A percentile compares a stretch with the other conserved stretches of the same genome.
phyloP scores from a whole-genome alignment of 2,329 filamentous ascomycete genomes.

The Colletotrichum navitas region DNA sequence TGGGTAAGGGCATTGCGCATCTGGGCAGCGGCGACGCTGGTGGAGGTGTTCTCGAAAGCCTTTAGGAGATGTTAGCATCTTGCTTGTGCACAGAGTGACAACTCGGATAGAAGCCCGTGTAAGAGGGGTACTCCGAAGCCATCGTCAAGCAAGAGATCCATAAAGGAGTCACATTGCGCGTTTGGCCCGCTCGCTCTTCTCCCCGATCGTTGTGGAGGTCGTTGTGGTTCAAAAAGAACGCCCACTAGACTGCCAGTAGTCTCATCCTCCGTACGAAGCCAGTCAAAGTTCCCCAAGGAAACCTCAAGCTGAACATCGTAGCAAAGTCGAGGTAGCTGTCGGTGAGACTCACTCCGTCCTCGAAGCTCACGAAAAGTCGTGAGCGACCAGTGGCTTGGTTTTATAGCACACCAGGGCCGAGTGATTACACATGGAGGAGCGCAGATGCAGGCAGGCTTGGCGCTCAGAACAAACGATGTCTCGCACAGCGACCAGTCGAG shows the following conservation, averaged over 20 bases:
- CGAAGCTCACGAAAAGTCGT: neutral
- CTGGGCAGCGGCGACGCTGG: slow-evolving; percentile 96
- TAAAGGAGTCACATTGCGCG: neutral
- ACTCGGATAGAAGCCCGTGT: neutral
- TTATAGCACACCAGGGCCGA: neutral
- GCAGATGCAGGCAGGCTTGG: neutral
- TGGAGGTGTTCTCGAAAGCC: slow-evolving; percentile 99
- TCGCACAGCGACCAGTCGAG: neutral
- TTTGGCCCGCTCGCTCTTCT: slow-evolving; percentile 1
- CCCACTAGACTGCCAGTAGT: neutral
- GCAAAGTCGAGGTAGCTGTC: neutral
- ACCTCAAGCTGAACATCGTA: neutral
- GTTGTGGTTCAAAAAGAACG: neutral
- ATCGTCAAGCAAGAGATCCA: slow-evolving; percentile 3
- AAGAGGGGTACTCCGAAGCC: slow-evolving; percentile 5
- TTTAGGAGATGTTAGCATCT: slow-evolving; percentile 59
- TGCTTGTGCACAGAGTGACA: slow-evolving; percentile 19
- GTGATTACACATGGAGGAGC: neutral
- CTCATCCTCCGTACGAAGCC: neutral
- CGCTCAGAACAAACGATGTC: neutral
- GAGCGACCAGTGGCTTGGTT: neutral
- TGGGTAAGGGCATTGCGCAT: slow-evolving; percentile 98
- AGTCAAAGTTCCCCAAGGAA: neutral
- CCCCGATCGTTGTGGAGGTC: neutral
- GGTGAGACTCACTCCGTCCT: neutral